phyloP scores from a whole-genome alignment of 495 filamentous ascomycete species.

The Annulohypoxylon bovei region DNA sequence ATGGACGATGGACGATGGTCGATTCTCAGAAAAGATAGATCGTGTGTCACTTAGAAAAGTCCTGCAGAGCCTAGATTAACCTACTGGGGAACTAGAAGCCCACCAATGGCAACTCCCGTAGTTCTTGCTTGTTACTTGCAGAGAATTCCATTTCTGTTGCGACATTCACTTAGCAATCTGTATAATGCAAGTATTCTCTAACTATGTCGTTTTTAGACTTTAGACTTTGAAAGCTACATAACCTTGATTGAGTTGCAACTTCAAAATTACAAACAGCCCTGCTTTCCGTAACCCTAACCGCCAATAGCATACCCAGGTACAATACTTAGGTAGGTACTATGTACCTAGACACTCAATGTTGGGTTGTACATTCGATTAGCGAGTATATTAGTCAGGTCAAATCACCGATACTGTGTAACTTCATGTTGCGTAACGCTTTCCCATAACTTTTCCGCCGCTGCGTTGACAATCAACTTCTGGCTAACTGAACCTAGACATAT shows the following conservation, averaged over 20 bases:
- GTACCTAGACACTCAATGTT: too few species aligned
- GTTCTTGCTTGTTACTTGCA: conserved; percentile 37
- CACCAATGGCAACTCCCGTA: conserved; percentile 30
- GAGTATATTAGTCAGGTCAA: background rate
- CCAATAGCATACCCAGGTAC: too few species aligned
- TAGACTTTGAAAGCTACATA: background rate
- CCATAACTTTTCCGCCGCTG: background rate
- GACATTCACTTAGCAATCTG: conserved; percentile 6
- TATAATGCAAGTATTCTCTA: background rate
- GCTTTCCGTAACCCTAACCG: too few species aligned
- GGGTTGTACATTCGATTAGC: background rate
- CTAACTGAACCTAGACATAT: background rate
- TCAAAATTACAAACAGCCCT: background rate
- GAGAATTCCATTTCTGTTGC: conserved; percentile 23
- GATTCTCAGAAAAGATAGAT: conserved; percentile 27
- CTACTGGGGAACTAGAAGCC: conserved; percentile 41
- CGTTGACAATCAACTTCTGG: background rate
- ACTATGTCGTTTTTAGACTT: background rate
- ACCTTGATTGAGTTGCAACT: background rate
- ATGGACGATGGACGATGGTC: background rate
- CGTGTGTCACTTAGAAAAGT: conserved; percentile 23
- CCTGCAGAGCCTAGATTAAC: conserved; percentile 31
- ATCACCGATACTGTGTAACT: background rate
- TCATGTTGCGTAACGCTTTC: background rate
- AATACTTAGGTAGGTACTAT: too few species aligned